Base-by-base conservation (phyloP, 164 flowering plant genomes). In the Warburgia ugandensis region DNA sequence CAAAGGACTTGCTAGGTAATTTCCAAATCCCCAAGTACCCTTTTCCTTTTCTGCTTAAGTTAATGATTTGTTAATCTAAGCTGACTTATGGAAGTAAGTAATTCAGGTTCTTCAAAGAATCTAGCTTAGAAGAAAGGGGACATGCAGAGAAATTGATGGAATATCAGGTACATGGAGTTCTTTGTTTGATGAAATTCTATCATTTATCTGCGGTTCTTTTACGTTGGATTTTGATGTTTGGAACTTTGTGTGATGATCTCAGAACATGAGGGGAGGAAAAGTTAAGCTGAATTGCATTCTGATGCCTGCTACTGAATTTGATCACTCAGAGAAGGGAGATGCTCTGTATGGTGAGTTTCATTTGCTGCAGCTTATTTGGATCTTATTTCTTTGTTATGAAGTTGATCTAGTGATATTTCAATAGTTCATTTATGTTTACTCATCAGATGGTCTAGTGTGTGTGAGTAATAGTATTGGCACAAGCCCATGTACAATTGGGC, bases 71-170 rank as follows among this genome's bases (percentile, higher is more conserved):
- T 20, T 40, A 9, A 12, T n/a, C 13, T 20, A 11, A 27, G 42
- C 33, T 50, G 9, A 14, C 39, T 23, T 11, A 4, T n/a, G n/a
- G n/a, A n/a, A n/a, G n/a, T n/a, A n/a, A n/a, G n/a, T n/a, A n/a
- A n/a, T n/a, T n/a, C 45, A 94, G 99, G 57, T 94, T 89, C 54
- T 94, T 94, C 70, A 83, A 94, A 79, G 96, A 84, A 46, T 75
- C 99, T 0, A 94, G 99, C 28, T 58, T 26, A 0, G 97, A 94
- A 48, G 99, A 94, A 55, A 73, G 99, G 49, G 81, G 62, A 31
- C 99, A 89, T 53, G 97, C 99, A 28, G 97, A 86, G 72, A 79
- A 78, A 46, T 59, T 94, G 16, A 94, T 94, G 96, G 83, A 84
- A 59, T 94, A 94, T 45, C 99, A 94, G 96, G 99, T 92, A 26